Evolutionary conservation across 2,329 filamentous ascomycete genomes (phyloP).

Genomic region (Magnaporthiopsis incrustans): DNA sequence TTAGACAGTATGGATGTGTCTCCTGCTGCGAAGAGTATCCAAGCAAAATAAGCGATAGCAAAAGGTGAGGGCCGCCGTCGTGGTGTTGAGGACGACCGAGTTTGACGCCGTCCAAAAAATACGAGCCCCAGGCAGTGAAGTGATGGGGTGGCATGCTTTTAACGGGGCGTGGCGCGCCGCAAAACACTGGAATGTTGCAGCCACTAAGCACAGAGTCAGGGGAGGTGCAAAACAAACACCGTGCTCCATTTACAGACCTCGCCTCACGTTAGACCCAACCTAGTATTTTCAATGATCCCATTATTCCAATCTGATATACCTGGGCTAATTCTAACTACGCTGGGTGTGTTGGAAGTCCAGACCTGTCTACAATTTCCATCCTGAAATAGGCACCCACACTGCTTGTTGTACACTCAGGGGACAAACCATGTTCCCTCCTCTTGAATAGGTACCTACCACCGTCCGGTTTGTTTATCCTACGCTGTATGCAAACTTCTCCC

Average conservation of each 20-base stretch:
- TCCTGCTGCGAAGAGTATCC: not conserved
- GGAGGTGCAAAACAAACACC: too few species aligned
- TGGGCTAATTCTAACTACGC: not conserved
- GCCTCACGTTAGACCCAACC: too few species aligned
- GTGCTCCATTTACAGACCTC: not conserved
- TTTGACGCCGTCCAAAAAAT: not conserved
- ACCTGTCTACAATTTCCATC: not conserved
- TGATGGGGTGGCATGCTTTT: not conserved
- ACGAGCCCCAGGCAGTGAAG: not conserved
- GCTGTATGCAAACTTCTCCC: not conserved
- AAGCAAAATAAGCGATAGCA: not conserved
- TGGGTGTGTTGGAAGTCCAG: not conserved
- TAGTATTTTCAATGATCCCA: not conserved
- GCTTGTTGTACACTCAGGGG: not conserved
- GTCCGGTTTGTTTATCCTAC: not conserved
- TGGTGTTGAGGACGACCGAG: too few species aligned
- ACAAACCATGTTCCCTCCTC: not conserved
- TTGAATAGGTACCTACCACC: too few species aligned
- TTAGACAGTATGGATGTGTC: not conserved
- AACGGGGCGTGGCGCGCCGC: not conserved
- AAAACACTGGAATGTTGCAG: not conserved
- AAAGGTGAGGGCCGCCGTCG: not conserved
- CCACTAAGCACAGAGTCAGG: not conserved
- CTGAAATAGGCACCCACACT: not conserved
- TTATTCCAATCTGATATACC: not conserved